phyloP scores from a whole-genome alignment of 2,329 filamentous ascomycete genomes.

The Pseudonectria buxi region DNA sequence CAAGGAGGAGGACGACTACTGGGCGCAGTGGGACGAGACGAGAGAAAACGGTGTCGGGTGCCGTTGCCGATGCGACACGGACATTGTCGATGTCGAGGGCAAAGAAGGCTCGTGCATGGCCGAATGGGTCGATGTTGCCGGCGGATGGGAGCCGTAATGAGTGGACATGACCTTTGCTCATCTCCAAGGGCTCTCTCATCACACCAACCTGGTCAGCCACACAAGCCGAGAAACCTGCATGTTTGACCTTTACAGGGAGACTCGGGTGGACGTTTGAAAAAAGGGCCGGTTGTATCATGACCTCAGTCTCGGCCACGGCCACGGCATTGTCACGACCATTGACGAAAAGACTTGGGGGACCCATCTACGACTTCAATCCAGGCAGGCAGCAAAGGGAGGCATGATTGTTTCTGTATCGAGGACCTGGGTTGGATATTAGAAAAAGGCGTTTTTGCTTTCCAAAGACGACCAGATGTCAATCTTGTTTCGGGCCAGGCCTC shows the following conservation, averaged over 20 bases:
- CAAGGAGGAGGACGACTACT: constrained; percentile 91
- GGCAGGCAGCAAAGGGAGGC: constrained; percentile 8
- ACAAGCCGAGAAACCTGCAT: no score
- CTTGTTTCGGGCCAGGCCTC: constrained; percentile 2
- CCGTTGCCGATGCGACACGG: constrained; percentile 92
- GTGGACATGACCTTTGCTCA: background rate
- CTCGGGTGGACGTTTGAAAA: no score
- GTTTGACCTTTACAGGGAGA: no score
- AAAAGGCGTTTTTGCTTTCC: constrained; percentile 22
- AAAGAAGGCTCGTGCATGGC: constrained; percentile 92
- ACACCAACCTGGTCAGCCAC: no score
- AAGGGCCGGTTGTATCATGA: no score
- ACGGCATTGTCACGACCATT: no score
- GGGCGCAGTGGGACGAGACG: constrained; percentile 77
- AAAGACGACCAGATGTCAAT: constrained; percentile 5
- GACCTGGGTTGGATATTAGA: constrained; percentile 10
- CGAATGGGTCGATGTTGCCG: constrained; percentile 96
- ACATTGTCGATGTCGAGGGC: constrained; percentile 95
- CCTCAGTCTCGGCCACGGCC: no score
- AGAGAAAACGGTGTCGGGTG: constrained; percentile 97
- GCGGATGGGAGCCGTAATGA: constrained; percentile 69
- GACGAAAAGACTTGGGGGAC: no score
- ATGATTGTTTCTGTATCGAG: constrained; percentile 8
- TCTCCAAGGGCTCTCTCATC: background rate
- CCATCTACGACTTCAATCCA: constrained; percentile 10